These are phyloP conservation scores for Aspergillus olivimuriae DNA, from an alignment of 495 filamentous ascomycete species.

Conservation along the genomic window DNA sequence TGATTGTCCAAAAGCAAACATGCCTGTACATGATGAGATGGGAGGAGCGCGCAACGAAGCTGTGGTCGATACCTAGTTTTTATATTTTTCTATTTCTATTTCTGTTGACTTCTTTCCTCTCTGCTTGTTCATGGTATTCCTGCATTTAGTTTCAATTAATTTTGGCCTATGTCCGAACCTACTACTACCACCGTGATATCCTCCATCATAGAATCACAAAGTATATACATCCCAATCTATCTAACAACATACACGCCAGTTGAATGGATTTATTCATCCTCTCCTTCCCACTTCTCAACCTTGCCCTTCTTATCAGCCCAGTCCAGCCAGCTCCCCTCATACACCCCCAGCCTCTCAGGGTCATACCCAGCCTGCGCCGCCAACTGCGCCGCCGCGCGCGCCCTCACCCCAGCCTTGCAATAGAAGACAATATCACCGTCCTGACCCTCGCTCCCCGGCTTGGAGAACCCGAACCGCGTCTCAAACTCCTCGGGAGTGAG, in stretches of 20 bases:
- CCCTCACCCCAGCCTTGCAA: constrained; percentile 85
- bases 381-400: constrained; percentile 70
- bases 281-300: constrained; percentile 46
- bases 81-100: too few species aligned
- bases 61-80: constrained; percentile 22
- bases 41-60: too few species aligned
- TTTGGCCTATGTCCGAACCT: background rate
- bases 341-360: constrained; percentile 67
- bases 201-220: background rate
- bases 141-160: background rate
- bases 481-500: constrained; percentile 69
- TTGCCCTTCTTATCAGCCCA: constrained; percentile 67
- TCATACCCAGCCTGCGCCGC: constrained; percentile 71
- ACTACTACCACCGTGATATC: too few species aligned
- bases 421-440: constrained; percentile 65
- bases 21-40: constrained; percentile 35
- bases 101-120: too few species aligned
- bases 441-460: constrained; percentile 22
- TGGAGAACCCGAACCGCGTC: constrained; percentile 40
- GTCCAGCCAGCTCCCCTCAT: constrained; percentile 84
- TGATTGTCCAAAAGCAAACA: constrained; percentile 19
- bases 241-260: too few species aligned
- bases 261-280: constrained; percentile 22
- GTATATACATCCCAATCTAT: too few species aligned
- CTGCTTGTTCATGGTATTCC: too few species aligned